Conservation (phyloP, 345 rosid genomes). For the Aurinia saxatilis region DNA sequence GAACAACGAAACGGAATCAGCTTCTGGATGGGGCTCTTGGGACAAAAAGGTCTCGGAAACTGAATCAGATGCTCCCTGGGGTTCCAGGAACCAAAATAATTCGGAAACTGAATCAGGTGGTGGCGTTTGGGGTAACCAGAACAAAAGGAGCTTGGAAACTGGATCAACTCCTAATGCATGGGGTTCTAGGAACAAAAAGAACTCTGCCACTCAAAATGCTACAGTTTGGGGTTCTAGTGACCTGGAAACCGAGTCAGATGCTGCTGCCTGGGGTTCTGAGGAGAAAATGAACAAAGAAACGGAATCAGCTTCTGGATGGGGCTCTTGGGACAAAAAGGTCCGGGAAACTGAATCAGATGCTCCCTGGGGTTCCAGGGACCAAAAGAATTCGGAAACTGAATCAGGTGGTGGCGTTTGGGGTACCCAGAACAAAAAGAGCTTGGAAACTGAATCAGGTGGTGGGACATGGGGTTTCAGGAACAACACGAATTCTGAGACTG, state of each 20-base stretch:
- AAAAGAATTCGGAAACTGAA: neutral
- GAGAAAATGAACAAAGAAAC: neutral
- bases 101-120: neutral
- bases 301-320: neutral
- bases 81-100: neutral
- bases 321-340: neutral
- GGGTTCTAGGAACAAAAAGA: neutral
- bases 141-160: neutral
- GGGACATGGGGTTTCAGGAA: neutral
- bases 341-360: neutral
- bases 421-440: neutral
- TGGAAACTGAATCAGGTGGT: neutral
- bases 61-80: neutral
- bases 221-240: neutral
- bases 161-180: neutral
- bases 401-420: conserved; percentile 29
- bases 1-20: neutral
- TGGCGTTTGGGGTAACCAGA: conserved; percentile 25
- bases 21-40: neutral
- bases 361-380: neutral
- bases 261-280: neutral
- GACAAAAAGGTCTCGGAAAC: neutral
- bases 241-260: neutral
- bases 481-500: too few relatives aligned
- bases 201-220: neutral